These are phyloP conservation scores for Candida maris DNA, from an alignment of 805 yeast species.

Conservation along the genomic window DNA sequence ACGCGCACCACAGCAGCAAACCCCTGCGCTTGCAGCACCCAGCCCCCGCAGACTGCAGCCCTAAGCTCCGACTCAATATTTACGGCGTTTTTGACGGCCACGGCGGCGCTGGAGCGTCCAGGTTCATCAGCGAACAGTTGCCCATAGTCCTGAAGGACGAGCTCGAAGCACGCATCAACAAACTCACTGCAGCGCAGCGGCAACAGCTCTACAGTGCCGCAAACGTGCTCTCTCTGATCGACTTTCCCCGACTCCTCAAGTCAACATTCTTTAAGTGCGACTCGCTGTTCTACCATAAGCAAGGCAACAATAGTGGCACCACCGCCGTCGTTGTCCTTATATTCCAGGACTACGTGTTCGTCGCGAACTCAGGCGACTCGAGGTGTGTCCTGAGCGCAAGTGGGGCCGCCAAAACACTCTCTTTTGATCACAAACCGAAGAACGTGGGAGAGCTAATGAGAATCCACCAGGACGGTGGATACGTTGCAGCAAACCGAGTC, in stretches of 20 bases:
- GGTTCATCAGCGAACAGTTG: slow-evolving; percentile 44
- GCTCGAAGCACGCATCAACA: slow-evolving; percentile 14
- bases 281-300: slow-evolving; percentile 35
- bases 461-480: slow-evolving; percentile 57
- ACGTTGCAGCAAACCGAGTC: slow-evolving; percentile 56
- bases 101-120: slow-evolving; percentile 66
- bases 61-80: slow-evolving; percentile 32
- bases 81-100: slow-evolving; percentile 83
- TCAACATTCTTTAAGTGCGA: slow-evolving; percentile 46
- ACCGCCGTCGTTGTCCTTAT: slow-evolving; percentile 48
- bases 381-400: slow-evolving; percentile 54
- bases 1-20: not conserved
- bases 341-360: slow-evolving; percentile 43
- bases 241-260: slow-evolving; percentile 33
- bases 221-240: slow-evolving; percentile 20
- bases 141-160: slow-evolving; percentile 22
- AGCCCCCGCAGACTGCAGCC: not conserved
- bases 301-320: slow-evolving; percentile 46
- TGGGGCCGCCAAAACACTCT: slow-evolving; percentile 56
- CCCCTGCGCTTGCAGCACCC: not conserved
- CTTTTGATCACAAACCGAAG: slow-evolving; percentile 64
- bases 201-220: slow-evolving; percentile 8
- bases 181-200: slow-evolving; percentile 16
- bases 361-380: slow-evolving; percentile 76
- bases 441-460: slow-evolving; percentile 56